These are phyloP conservation scores for Acrodontium crateriforme DNA, from an alignment of 2,329 filamentous ascomycete species.

Conservation along the genomic window DNA sequence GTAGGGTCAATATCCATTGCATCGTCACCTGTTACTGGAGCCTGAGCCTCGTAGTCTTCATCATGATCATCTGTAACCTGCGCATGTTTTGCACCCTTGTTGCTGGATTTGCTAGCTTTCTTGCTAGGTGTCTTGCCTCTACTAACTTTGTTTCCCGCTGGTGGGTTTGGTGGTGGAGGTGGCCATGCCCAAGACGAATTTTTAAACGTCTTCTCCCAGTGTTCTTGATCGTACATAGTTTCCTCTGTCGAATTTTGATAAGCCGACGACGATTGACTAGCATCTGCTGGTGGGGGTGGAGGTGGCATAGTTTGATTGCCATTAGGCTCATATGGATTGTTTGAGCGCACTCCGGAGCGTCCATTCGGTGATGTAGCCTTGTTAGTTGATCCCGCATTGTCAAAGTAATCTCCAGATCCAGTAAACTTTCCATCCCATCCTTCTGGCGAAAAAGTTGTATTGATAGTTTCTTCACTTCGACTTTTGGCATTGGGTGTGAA, in stretches of 20 bases:
- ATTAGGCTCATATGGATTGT: constrained; percentile 6
- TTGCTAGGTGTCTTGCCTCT: too few relatives aligned
- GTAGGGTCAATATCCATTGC: constrained; percentile 36
- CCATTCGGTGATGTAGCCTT: constrained; percentile 7
- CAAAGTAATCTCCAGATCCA: constrained; percentile 30
- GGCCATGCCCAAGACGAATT: constrained; percentile 27
- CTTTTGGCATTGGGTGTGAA: constrained; percentile 22
- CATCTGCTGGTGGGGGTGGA: too few relatives aligned
- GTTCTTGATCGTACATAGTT: constrained; percentile 16
- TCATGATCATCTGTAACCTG: too few relatives aligned
- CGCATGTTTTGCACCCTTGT: too few relatives aligned
- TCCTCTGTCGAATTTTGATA: too few relatives aligned
- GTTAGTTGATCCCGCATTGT: too few relatives aligned
- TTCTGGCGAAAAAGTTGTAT: constrained; percentile 34
- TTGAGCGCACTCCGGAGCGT: constrained; percentile 6
- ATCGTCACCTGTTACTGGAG: constrained; percentile 19
- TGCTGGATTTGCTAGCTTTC: constrained; percentile 16
- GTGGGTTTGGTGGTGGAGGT: constrained; percentile 10
- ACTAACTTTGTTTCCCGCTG: constrained; percentile 9
- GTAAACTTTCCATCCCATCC: constrained; percentile 34
- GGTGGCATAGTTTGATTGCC: neutral
- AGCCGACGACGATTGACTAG: too few relatives aligned
- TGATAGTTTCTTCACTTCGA: constrained; percentile 35
- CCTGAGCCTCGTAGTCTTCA: constrained; percentile 7
- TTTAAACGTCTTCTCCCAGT: constrained; percentile 31